These are phyloP conservation scores for Ceratocystis huliohia DNA, from an alignment of 2,329 filamentous ascomycete genomes.

Conservation along the genomic window DNA sequence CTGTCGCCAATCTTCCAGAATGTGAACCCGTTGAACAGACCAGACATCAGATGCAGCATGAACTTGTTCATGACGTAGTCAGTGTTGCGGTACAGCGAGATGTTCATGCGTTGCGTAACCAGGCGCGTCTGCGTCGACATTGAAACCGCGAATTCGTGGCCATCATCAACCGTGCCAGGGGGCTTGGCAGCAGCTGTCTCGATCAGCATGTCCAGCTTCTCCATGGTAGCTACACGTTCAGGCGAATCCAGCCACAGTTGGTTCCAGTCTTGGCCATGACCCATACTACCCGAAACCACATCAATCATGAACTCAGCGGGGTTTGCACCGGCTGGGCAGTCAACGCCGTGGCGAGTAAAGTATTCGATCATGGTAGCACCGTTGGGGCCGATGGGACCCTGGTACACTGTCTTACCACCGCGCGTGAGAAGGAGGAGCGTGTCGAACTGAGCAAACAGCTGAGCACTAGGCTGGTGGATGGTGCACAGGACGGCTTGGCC, in stretches of 20 bases:
- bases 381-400: slow-evolving; percentile 47
- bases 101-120: slow-evolving; percentile 50
- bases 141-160: slow-evolving; percentile 59
- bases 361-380: slow-evolving; percentile 45
- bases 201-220: slow-evolving; percentile 53
- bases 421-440: slow-evolving; percentile 50
- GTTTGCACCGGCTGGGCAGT: slow-evolving; percentile 50
- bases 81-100: slow-evolving; percentile 51
- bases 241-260: slow-evolving; percentile 56
- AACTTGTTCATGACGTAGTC: slow-evolving; percentile 56
- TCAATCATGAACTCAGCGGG: slow-evolving; percentile 67
- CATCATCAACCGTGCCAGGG: slow-evolving; percentile 34
- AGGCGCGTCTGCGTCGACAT: slow-evolving; percentile 51
- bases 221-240: slow-evolving; percentile 41
- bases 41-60: slow-evolving; percentile 40
- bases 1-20: slow-evolving; percentile 47
- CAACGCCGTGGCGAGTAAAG: slow-evolving; percentile 54
- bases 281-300: slow-evolving; percentile 39
- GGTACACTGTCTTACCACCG: slow-evolving; percentile 54
- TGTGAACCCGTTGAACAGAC: slow-evolving; percentile 48
- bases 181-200: slow-evolving; percentile 38
- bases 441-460: slow-evolving; percentile 55
- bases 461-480: slow-evolving; percentile 57
- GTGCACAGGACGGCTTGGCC: slow-evolving; percentile 58
- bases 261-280: slow-evolving; percentile 47